These are phyloP conservation scores for Botrytis pseudocinerea DNA, from an alignment of 2,329 filamentous ascomycete species.

Conservation along the genomic window DNA sequence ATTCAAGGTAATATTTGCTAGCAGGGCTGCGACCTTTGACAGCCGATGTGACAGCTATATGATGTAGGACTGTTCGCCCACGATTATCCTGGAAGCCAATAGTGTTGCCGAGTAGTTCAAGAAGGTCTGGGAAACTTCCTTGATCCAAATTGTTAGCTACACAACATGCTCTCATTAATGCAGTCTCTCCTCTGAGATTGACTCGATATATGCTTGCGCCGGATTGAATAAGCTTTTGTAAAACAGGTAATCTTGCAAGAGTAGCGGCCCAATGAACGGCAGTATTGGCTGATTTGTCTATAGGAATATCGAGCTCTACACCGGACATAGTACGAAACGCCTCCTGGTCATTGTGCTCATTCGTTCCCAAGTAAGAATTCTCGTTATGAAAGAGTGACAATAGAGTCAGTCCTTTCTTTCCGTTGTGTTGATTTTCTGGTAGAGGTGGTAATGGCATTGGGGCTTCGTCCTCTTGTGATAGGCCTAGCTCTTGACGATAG, in stretches of 20 bases:
- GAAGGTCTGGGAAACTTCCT: constrained; percentile 82
- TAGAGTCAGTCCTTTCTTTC: constrained; percentile 72
- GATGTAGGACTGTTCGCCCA: constrained; percentile 88
- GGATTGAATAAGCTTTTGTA: constrained; percentile 77
- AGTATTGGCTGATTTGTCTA: constrained; percentile 86
- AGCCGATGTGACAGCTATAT: constrained; percentile 93
- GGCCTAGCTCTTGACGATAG: constrained; percentile 49
- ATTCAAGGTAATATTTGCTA: constrained; percentile 94
- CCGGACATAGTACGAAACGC: constrained; percentile 74
- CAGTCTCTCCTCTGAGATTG: constrained; percentile 87
- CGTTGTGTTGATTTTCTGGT: constrained; percentile 58
- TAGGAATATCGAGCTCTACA: constrained; percentile 84
- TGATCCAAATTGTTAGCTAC: constrained; percentile 95
- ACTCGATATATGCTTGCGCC: constrained; percentile 87
- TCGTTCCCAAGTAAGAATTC: constrained; percentile 51
- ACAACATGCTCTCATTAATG: constrained; percentile 86
- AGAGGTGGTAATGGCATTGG: constrained; percentile 65
- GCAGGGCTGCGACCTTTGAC: constrained; percentile 91
- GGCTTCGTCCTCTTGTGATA: constrained; percentile 51
- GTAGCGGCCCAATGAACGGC: constrained; percentile 96
- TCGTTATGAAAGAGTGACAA: constrained; percentile 78
- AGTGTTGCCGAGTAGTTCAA: constrained; percentile 84
- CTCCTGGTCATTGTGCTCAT: constrained; percentile 72
- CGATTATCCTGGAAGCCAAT: constrained; percentile 89
- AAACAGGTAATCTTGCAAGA: constrained; percentile 77